These are phyloP conservation scores for Letharia lupina DNA, from an alignment of 495 filamentous ascomycete species.

Conservation along the genomic window DNA sequence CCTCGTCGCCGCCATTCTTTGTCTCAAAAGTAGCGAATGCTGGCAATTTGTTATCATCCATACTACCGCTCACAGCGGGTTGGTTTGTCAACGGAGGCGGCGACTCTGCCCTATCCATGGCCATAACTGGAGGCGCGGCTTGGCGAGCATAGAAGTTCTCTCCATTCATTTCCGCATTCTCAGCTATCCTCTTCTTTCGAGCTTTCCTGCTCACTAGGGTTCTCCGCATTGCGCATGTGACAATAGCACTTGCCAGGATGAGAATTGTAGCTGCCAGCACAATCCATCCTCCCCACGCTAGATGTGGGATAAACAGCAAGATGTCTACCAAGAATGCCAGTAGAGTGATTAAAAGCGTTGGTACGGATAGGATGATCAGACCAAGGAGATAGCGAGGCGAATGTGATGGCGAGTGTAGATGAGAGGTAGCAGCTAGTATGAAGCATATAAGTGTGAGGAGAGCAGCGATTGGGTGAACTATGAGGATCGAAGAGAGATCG, in stretches of 20 bases:
- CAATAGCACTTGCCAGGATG: conserved; percentile 70
- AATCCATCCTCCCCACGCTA: conserved; percentile 91
- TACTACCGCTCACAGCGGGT: conserved; percentile 44
- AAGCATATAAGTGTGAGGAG: conserved; percentile 79
- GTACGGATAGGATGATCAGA: conserved; percentile 74
- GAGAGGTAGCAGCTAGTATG: conserved; percentile 66
- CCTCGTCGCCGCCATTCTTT: conserved; percentile 57
- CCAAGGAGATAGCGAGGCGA: conserved; percentile 80
- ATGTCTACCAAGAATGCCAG: conserved; percentile 91
- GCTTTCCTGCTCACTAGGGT: conserved; percentile 89
- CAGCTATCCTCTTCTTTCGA: conserved; percentile 78
- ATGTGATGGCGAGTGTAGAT: conserved; percentile 86
- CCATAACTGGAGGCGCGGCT: conserved; percentile 34
- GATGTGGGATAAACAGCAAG: conserved; percentile 88
- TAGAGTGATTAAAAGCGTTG: conserved; percentile 76
- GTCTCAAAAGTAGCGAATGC: conserved; percentile 72
- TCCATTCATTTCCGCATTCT: conserved; percentile 92
- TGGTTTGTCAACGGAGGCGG: conserved; percentile 42
- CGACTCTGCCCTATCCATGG: conserved; percentile 36
- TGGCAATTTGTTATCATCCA: conserved; percentile 50
- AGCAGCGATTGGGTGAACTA: conserved; percentile 87
- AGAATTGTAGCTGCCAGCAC: conserved; percentile 87
- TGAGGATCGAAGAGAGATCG: conserved; percentile 82
- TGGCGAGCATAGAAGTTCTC: conserved; percentile 81
- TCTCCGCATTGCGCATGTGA: conserved; percentile 94